Percentiles rank a stretch among this genome's conserved stretches.
Conservation (phyloP, 1,284 basidiomycete genomes). For the Cystobasidiaceae sp. region DNA sequence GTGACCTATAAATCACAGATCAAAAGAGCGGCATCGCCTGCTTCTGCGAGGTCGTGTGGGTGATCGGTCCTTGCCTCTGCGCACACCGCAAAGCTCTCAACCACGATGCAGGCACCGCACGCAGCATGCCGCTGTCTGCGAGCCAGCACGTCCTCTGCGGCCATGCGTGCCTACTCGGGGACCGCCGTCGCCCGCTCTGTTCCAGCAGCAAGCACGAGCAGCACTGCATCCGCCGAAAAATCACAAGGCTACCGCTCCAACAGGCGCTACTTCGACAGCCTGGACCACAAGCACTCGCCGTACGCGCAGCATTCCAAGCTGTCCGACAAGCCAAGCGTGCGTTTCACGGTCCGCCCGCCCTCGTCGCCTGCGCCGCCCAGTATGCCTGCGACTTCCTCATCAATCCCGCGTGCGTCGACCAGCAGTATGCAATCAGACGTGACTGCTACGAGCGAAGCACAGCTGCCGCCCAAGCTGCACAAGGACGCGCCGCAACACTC, state of each 20-base stretch:
- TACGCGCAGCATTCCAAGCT: constrained; percentile 9
- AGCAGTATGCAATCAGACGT: background rate
- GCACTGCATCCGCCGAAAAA: background rate
- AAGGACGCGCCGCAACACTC: background rate
- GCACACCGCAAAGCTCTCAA: too few relatives aligned
- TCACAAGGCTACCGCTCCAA: constrained; percentile 6
- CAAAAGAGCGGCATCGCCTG: too few relatives aligned
- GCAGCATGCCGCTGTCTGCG: too few relatives aligned
- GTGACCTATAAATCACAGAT: too few relatives aligned
- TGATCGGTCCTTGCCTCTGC: too few relatives aligned
- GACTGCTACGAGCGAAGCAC: background rate
- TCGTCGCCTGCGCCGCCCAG: constrained; percentile 16
- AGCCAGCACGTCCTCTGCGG: too few relatives aligned
- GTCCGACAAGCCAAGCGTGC: background rate
- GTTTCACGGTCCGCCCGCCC: constrained; percentile 16
- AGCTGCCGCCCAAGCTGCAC: constrained; percentile 7
- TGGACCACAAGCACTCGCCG: background rate
- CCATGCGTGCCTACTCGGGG: too few relatives aligned
- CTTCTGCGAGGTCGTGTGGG: too few relatives aligned
- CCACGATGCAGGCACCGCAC: too few relatives aligned
- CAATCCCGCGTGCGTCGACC: background rate
- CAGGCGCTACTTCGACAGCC: constrained; percentile 18
- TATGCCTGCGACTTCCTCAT: background rate
- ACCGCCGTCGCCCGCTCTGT: too few relatives aligned
- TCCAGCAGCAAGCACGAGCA: constrained; percentile 3